Conservation (phyloP, 73 alveolate genomes). For the Durusdinium trenchii region DNA sequence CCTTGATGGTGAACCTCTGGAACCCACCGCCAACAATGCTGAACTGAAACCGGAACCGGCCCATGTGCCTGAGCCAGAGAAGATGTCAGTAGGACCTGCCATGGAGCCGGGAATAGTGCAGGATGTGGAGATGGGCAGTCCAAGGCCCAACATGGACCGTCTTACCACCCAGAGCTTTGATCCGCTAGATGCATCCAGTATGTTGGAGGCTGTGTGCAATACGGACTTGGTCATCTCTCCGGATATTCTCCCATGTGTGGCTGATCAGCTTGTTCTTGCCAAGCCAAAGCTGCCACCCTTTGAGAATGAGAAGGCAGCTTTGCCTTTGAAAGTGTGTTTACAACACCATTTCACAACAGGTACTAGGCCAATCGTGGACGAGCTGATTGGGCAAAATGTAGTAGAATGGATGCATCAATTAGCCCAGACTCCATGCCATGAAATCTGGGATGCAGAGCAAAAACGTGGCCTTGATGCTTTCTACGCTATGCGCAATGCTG, state of each 20-base stretch:
- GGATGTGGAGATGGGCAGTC: too few species aligned
- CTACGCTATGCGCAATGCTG: not conserved
- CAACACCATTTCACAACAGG: not conserved
- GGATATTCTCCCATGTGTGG: not conserved
- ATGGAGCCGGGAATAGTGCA: too few species aligned
- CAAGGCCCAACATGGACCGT: not conserved
- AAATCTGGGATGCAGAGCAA: not conserved
- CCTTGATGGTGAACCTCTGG: too few species aligned
- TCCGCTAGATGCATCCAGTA: not conserved
- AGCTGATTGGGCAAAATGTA: not conserved
- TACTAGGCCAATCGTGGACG: not conserved
- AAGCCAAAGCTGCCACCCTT: not conserved
- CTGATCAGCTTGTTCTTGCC: not conserved
- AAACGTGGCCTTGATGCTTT: not conserved
- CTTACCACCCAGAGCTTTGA: conserved; percentile 20
- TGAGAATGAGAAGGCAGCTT: not conserved
- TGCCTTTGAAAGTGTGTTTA: not conserved
- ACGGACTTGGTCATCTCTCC: not conserved
- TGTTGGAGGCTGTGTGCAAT: not conserved
- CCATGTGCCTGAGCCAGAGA: too few species aligned
- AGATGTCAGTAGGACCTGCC: too few species aligned
- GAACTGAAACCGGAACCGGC: too few species aligned
- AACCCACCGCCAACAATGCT: too few species aligned
- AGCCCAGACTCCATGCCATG: not conserved
- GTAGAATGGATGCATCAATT: conserved; percentile 12